Evolutionary conservation across 257 asterid species (phyloP).

Genomic region (Galeopsis tetrahit): DNA sequence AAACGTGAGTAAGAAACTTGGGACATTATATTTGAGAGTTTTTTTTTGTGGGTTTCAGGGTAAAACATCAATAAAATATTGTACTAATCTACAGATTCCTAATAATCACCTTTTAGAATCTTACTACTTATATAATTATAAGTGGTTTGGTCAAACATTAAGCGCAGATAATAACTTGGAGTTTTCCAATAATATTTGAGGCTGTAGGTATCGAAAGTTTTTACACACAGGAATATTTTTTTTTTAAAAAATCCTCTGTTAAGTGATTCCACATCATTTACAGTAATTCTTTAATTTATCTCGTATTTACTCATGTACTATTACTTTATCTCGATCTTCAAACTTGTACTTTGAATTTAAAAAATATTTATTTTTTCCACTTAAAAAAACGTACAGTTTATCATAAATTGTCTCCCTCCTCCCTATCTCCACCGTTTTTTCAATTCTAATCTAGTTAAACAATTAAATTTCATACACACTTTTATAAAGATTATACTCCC

Average conservation of each 20-base stretch:
- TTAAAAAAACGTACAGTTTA: too few relatives aligned
- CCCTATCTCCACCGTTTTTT: too few relatives aligned
- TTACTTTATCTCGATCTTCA: too few relatives aligned
- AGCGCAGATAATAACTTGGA: background rate
- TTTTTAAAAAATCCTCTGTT: background rate
- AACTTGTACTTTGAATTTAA: too few relatives aligned
- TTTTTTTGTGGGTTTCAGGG: background rate
- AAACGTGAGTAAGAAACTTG: background rate
- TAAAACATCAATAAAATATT: conserved; percentile 10
- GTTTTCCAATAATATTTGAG: conserved; percentile 15
- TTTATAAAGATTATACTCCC: too few relatives aligned
- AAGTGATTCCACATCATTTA: background rate
- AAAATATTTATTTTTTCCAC: too few relatives aligned
- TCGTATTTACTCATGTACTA: too few relatives aligned
- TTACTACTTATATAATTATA: background rate
- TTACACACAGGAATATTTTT: background rate
- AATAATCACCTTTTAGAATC: conserved; percentile 35
- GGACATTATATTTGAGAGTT: background rate
- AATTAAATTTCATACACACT: too few relatives aligned
- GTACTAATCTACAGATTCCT: conserved; percentile 22
- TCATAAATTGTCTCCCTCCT: too few relatives aligned
- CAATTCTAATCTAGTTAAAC: too few relatives aligned
- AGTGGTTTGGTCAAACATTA: conserved; percentile 36
- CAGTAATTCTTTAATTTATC: too few relatives aligned
- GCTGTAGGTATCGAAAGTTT: background rate